Conservation (phyloP, 2,329 filamentous ascomycete species). For the Colletotrichum lindemuthianum region DNA sequence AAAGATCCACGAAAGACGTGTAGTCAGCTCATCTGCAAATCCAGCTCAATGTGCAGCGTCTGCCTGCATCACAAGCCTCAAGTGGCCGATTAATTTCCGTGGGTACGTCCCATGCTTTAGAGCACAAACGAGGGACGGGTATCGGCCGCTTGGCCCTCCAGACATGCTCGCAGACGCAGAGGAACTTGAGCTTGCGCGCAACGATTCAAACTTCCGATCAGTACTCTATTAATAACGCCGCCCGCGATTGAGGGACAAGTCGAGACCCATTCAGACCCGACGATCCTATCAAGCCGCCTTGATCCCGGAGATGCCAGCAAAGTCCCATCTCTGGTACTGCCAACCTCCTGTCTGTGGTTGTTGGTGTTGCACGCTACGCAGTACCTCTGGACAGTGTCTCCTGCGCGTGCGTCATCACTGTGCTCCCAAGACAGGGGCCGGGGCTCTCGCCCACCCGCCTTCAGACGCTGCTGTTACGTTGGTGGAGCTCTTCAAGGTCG, state of each 20-base stretch:
- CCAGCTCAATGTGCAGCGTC: too few species aligned
- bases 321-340: constrained; percentile 11
- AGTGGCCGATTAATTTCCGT: not conserved
- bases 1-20: not conserved
- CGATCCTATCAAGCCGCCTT: constrained; percentile 25
- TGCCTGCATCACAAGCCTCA: not conserved
- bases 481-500: constrained; percentile 31
- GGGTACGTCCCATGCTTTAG: not conserved
- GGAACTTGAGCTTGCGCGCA: not conserved
- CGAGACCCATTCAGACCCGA: constrained; percentile 29
- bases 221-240: constrained; percentile 33
- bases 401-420: constrained; percentile 4
- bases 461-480: constrained; percentile 36
- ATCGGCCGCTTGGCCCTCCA: constrained; percentile 1
- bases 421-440: constrained; percentile 16
- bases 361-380: too few species aligned
- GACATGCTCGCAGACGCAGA: not conserved
- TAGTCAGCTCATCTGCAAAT: not conserved
- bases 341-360: not conserved
- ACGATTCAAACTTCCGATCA: constrained; percentile 29
- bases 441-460: constrained; percentile 27
- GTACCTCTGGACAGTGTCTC: constrained; percentile 32
- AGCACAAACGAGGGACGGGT: not conserved
- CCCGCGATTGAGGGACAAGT: constrained; percentile 17
- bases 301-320: constrained; percentile 18